These are phyloP conservation scores for Yamadazyma sp. DNA, from an alignment of 805 yeast species.

Conservation along the genomic window DNA sequence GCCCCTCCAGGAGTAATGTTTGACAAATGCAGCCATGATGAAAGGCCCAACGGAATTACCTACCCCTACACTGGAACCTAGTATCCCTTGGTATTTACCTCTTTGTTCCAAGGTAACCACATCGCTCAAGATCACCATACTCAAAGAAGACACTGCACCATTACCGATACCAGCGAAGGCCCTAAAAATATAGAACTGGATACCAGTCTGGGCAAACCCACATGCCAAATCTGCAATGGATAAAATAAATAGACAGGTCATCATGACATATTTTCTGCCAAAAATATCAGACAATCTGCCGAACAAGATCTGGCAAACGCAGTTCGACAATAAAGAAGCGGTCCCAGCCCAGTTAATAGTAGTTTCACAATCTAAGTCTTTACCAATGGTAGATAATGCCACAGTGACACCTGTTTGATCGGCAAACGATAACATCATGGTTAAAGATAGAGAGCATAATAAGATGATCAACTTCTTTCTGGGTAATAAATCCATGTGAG, in stretches of 20 bases:
- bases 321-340: conserved; percentile 49
- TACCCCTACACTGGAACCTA: conserved; percentile 50
- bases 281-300: conserved; percentile 59
- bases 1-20: conserved; percentile 50
- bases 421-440: conserved; percentile 42
- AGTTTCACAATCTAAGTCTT: conserved; percentile 44
- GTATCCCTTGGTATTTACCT: conserved; percentile 57
- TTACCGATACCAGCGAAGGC: conserved; percentile 57
- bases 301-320: conserved; percentile 51
- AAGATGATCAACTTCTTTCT: conserved; percentile 36
- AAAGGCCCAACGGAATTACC: conserved; percentile 60
- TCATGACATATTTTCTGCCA: conserved; percentile 47
- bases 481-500: conserved; percentile 44
- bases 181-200: conserved; percentile 51
- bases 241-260: conserved; percentile 39
- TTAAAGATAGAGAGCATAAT: conserved; percentile 37
- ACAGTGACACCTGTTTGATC: conserved; percentile 52
- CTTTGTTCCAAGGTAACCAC: conserved; percentile 52
- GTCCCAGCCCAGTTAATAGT: conserved; percentile 64
- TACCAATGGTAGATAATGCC: conserved; percentile 49
- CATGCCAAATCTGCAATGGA: conserved; percentile 49
- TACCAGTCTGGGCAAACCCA: conserved; percentile 49
- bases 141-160: conserved; percentile 51
- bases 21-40: conserved; percentile 50
- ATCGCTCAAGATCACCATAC: conserved; percentile 56